A percentile compares a stretch with the other conserved stretches of the same genome.
These are phyloP conservation scores for Argentina anserina DNA, from an alignment of 306 rosid species.

Conservation along the genomic window DNA sequence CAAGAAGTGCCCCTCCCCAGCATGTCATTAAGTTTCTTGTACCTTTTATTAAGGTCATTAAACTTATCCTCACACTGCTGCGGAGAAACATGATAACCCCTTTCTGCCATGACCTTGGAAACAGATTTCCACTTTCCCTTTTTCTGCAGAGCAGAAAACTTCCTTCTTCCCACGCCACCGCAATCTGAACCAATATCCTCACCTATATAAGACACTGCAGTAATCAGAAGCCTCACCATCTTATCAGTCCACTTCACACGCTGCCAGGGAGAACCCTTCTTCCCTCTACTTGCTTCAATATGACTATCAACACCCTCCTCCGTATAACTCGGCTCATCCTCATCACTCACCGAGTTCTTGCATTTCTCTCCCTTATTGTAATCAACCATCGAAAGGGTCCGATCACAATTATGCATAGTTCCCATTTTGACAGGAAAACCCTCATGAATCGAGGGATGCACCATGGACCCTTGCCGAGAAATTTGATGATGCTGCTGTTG, in stretches of 20 bases:
- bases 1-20: slow-evolving; percentile 93
- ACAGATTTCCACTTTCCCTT: slow-evolving; percentile 93
- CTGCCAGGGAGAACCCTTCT: slow-evolving; percentile 72
- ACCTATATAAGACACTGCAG: slow-evolving; percentile 76
- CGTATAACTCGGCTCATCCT: slow-evolving; percentile 63
- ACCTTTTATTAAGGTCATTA: slow-evolving; percentile 89
- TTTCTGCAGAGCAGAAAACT: slow-evolving; percentile 58
- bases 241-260: slow-evolving; percentile 90
- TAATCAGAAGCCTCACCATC: slow-evolving; percentile 90
- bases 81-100: slow-evolving; percentile 81
- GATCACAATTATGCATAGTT: slow-evolving; percentile 52
- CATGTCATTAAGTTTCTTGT: slow-evolving; percentile 81
- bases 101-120: slow-evolving; percentile 91
- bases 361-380: slow-evolving; percentile 59
- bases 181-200: slow-evolving; percentile 58
- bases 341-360: slow-evolving; percentile 73
- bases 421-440: slow-evolving; percentile 65
- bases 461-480: slow-evolving; percentile 52
- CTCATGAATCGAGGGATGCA: slow-evolving; percentile 50
- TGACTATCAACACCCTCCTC: slow-evolving; percentile 67
- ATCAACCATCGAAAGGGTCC: slow-evolving; percentile 47
- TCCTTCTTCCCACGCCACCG: slow-evolving; percentile 60
- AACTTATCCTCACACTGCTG: slow-evolving; percentile 98
- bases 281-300: slow-evolving; percentile 49
- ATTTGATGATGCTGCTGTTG: slow-evolving; percentile 49